Conservation (phyloP, 2,329 filamentous ascomycete genomes). For the Aspergillus ustus region DNA sequence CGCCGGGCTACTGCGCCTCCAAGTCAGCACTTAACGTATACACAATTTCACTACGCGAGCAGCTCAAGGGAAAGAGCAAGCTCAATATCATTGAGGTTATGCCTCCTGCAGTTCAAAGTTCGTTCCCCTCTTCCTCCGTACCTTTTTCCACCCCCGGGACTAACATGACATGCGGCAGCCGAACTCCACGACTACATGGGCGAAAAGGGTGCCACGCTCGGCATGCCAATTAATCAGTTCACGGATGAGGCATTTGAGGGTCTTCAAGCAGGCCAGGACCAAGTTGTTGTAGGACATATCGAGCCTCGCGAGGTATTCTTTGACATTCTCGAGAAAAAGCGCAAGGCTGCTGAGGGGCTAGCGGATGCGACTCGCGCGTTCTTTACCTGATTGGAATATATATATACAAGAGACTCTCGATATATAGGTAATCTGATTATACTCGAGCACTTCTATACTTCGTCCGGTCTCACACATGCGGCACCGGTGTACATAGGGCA, state of each 20-base stretch:
- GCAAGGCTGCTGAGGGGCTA: slow-evolving; percentile 23
- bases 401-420: neutral
- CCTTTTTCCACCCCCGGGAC: neutral
- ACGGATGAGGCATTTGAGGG: slow-evolving; percentile 52
- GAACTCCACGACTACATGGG: slow-evolving; percentile 57
- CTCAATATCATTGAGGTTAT: slow-evolving; percentile 56
- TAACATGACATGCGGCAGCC: slow-evolving; percentile 35
- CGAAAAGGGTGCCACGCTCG: slow-evolving; percentile 48
- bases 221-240: slow-evolving; percentile 55
- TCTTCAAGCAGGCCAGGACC: slow-evolving; percentile 47
- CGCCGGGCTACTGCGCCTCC: slow-evolving; percentile 58
- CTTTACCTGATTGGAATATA: neutral
- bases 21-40: slow-evolving; percentile 60
- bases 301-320: slow-evolving; percentile 34
- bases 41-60: slow-evolving; percentile 50
- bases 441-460: neutral
- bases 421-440: neutral
- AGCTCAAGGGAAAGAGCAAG: slow-evolving; percentile 39
- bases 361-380: neutral
- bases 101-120: slow-evolving; percentile 48
- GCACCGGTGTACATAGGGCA: slow-evolving; percentile 13
- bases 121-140: neutral
- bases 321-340: slow-evolving; percentile 39
- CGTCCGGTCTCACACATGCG: neutral
- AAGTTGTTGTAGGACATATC: slow-evolving; percentile 46